Evolutionary conservation across 805 yeast species (phyloP).

Genomic region (Hanseniaspora pseudoguilliermondii): DNA sequence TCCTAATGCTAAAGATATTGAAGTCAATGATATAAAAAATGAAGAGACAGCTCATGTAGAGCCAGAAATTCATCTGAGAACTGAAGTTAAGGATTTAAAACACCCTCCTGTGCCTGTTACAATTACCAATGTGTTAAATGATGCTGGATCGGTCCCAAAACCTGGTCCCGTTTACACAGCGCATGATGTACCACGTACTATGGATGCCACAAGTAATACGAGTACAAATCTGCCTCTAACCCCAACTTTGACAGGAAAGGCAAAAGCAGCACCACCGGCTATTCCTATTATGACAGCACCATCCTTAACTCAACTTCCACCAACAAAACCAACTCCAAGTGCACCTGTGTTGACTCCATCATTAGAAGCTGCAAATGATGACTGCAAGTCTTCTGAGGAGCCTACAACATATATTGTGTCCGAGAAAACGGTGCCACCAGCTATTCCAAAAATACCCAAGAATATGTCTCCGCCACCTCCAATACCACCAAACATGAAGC

Average conservation of each 20-base stretch:
- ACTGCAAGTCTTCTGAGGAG: no score
- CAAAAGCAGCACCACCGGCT: background rate
- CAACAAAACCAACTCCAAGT: no score
- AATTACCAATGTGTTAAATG: background rate
- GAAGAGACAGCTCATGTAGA: background rate
- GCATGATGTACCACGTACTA: background rate
- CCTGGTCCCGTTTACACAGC: background rate
- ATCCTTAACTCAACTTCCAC: no score
- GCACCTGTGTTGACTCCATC: no score
- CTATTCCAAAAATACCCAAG: slow-evolving; percentile 14
- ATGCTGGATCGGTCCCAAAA: background rate
- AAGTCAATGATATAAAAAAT: background rate
- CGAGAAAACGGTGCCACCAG: slow-evolving; percentile 8
- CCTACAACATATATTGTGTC: background rate
- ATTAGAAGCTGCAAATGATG: no score
- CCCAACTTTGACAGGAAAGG: slow-evolving; percentile 9
- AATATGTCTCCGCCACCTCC: slow-evolving; percentile 8
- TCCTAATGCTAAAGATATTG: background rate
- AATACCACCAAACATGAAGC: slow-evolving; percentile 13
- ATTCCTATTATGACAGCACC: background rate
- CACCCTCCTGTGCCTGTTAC: slow-evolving; percentile 3
- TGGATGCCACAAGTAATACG: background rate
- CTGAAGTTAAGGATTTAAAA: background rate
- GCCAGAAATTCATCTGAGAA: background rate
- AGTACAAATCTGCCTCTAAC: slow-evolving; percentile 14